A percentile compares a stretch with the other conserved stretches of the same genome.
Evolutionary conservation across 2,329 filamentous ascomycete species (phyloP).

Genomic region (Cladosporium sp.): DNA sequence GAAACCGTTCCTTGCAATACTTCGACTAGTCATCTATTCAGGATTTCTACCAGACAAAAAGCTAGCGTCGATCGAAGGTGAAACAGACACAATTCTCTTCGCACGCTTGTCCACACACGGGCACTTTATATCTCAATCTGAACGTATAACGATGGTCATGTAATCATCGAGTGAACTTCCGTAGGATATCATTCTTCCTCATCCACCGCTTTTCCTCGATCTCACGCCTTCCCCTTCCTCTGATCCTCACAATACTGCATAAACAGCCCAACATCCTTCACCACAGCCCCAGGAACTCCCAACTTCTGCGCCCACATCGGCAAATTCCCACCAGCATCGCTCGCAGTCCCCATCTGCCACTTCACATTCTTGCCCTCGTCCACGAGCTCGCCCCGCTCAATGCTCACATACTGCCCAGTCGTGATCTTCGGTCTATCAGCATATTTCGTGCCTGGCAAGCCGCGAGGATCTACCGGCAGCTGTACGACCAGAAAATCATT

Average conservation of each 20-base stretch:
- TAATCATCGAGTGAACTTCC: too few relatives aligned
- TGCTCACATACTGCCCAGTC: conserved; percentile 58
- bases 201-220: not conserved
- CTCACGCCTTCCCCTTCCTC: conserved; percentile 18
- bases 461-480: conserved; percentile 33
- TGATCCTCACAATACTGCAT: conserved; percentile 51
- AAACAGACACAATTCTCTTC: too few relatives aligned
- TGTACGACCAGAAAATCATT: conserved; percentile 34
- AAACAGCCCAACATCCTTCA: conserved; percentile 69
- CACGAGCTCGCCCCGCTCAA: conserved; percentile 57
- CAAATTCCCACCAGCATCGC: conserved; percentile 63
- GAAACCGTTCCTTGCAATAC: too few relatives aligned
- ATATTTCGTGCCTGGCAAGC: conserved; percentile 33
- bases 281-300: conserved; percentile 58
- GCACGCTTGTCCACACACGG: too few relatives aligned
- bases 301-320: conserved; percentile 64
- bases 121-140: too few relatives aligned
- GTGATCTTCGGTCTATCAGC: conserved; percentile 38
- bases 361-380: conserved; percentile 46
- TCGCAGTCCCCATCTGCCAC: conserved; percentile 76
- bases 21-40: too few relatives aligned
- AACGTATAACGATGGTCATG: too few relatives aligned
- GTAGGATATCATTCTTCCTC: too few relatives aligned
- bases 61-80: too few relatives aligned
- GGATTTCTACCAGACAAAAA: too few relatives aligned